Base-by-base conservation (phyloP, 2,329 filamentous ascomycete species). In the Sordariomycetes sp. region DNA sequence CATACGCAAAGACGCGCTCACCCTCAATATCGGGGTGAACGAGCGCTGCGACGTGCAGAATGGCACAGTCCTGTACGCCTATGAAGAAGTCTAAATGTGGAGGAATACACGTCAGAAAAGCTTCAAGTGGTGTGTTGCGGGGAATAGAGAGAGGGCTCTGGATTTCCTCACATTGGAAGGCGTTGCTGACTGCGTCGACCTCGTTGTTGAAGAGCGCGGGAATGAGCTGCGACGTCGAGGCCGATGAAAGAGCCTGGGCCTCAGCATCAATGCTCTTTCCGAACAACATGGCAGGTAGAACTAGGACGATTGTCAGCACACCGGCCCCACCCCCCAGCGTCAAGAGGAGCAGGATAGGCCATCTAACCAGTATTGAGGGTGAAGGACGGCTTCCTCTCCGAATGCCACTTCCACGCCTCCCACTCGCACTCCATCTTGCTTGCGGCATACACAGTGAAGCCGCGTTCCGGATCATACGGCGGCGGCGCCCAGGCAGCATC, bases 381-480 rank as follows among this genome's bases (percentile, higher is more conserved):
- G 10, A 71, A 63, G 0, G 60, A 61, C 0, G 68, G 68, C 3
- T 66, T 68, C 37, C 68, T 57, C 53, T 72, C 66, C 25, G 68
- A 60, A 3, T 68, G 59, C 43, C 69, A 75, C 35, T 69, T 66
- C 72, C 71, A 74, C 12, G 69, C 53, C 2, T 64, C 67, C 54
- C 65, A 62, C 61, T 75, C 72, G 1, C 62, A 64, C 35, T 69
- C 67, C 1, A 66, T 61, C 61, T 76, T 76, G 56, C 69, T 70
- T 3, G 72, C 70, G 0, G 60, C 60, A 54, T 75, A 75, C 1
- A 70, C 65, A n/a, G 58, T 11, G 8, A 61, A 60, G 1, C 60
- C 59, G n/a, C 65, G 63, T 1, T 65, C 64, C 0, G 65, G 60
- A 0, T 62, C 63, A 54, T 70, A 71, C 24, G 66, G 70, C 3